Conservation (phyloP, 768 basidiomycete species). For the Agaricus subrufescens region DNA sequence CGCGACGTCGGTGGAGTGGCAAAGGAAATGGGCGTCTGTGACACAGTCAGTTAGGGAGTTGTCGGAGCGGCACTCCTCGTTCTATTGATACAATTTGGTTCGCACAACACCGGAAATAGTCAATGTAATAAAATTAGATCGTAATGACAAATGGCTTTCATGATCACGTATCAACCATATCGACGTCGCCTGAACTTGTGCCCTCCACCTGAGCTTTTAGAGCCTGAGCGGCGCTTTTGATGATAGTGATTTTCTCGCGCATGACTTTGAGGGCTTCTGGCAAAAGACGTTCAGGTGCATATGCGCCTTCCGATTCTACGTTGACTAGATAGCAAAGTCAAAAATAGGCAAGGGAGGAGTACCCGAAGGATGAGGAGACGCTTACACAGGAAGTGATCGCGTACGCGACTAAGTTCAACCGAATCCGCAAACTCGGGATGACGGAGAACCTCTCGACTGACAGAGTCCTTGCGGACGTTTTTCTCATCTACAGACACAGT, state of each 20-base stretch:
- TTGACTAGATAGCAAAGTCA: constrained; percentile 47
- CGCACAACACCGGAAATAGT: background rate
- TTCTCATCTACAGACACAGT: constrained; percentile 57
- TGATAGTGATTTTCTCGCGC: constrained; percentile 66
- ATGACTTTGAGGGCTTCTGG: constrained; percentile 79
- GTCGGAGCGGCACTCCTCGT: background rate
- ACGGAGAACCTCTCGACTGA: constrained; percentile 88
- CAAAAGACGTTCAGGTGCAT: constrained; percentile 77
- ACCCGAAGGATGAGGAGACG: background rate
- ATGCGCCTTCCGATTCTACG: constrained; percentile 88
- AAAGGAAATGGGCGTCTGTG: background rate
- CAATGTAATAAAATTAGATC: background rate
- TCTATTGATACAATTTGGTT: background rate
- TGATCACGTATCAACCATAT: constrained; percentile 42
- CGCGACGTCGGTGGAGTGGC: background rate
- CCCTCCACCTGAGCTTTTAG: constrained; percentile 38
- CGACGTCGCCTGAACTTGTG: constrained; percentile 38
- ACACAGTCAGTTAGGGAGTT: background rate
- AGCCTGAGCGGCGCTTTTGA: constrained; percentile 55
- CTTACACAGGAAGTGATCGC: constrained; percentile 93
- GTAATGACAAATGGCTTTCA: background rate
- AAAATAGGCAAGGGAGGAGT: background rate
- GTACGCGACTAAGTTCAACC: constrained; percentile 78
- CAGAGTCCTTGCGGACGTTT: constrained; percentile 77
- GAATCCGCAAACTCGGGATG: constrained; percentile 85